These are phyloP conservation scores for Chaetomium cochliodes DNA, from an alignment of 495 filamentous ascomycete species.

Conservation along the genomic window DNA sequence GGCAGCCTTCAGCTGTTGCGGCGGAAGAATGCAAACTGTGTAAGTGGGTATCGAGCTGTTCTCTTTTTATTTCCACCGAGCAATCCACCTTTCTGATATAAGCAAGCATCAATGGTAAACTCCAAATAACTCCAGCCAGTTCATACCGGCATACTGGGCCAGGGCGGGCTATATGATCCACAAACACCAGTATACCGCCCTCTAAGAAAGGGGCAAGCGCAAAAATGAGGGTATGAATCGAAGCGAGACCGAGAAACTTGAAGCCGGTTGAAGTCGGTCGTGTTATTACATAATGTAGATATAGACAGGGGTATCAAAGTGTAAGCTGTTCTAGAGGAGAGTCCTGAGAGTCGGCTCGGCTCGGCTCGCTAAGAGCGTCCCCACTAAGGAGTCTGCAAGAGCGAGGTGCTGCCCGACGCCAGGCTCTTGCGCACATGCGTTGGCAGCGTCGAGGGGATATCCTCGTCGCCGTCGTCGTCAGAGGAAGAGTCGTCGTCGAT, in stretches of 20 bases:
- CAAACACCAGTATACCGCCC: background rate
- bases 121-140: background rate
- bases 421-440: slow-evolving; percentile 26
- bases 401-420: slow-evolving; percentile 15
- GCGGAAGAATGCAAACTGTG: too few relatives aligned
- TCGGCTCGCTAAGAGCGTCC: background rate
- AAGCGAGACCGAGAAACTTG: background rate
- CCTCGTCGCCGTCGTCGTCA: slow-evolving; percentile 41
- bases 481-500: slow-evolving; percentile 35
- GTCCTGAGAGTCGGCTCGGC: background rate
- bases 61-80: background rate
- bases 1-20: too few relatives aligned
- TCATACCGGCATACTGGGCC: background rate
- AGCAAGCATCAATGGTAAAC: background rate
- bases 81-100: background rate
- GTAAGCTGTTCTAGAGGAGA: too few relatives aligned
- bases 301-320: background rate
- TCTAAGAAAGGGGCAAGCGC: background rate
- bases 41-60: too few relatives aligned
- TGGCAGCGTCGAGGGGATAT: slow-evolving; percentile 46
- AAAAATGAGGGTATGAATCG: background rate
- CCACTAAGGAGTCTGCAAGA: background rate
- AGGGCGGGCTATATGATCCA: background rate
- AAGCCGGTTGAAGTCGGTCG: background rate
- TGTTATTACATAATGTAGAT: background rate